Conservation (phyloP, 2,329 filamentous ascomycete species). For the Polytolypa hystricis region DNA sequence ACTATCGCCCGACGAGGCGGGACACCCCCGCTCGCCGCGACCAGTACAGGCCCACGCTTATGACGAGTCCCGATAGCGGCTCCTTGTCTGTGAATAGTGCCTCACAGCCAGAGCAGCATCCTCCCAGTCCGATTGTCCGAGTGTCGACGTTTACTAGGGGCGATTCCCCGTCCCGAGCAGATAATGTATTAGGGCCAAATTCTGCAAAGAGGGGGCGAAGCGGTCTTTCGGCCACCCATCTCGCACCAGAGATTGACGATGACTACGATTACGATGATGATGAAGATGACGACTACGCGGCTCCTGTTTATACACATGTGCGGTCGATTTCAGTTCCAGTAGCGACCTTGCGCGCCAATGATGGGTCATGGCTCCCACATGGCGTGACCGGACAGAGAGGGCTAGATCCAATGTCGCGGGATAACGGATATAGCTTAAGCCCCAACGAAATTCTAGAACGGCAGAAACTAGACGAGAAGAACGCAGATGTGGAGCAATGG, state of each 20-base stretch:
- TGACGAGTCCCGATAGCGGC: constrained; percentile 18
- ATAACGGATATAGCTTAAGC: constrained; percentile 35
- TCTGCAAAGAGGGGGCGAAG: constrained; percentile 19
- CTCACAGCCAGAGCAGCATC: constrained; percentile 15
- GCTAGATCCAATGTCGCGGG: constrained; percentile 37
- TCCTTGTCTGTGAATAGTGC: constrained; percentile 14
- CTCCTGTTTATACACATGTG: constrained; percentile 11
- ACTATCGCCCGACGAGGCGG: constrained; percentile 8
- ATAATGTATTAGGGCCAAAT: constrained; percentile 12
- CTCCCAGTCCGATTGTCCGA: constrained; percentile 35
- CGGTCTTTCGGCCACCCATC: constrained; percentile 25
- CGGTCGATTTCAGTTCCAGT: constrained; percentile 6
- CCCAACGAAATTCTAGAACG: constrained; percentile 41
- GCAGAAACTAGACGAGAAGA: constrained; percentile 39
- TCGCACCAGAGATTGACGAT: constrained; percentile 22
- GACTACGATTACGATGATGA: constrained; percentile 19
- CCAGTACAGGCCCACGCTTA: constrained; percentile 16
- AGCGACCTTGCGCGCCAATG: constrained; percentile 26
- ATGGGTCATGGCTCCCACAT: constrained; percentile 38
- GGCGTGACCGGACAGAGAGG: constrained; percentile 32
- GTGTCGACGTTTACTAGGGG: constrained; percentile 33
- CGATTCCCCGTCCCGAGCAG: constrained; percentile 31
- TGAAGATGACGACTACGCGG: constrained; percentile 13
- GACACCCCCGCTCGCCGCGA: constrained; percentile 10
- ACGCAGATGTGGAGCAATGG: constrained; percentile 44